Percentiles rank a stretch among this genome's conserved stretches.
Conservation (phyloP, 306 rosid genomes). For the Abrus precatorius region DNA sequence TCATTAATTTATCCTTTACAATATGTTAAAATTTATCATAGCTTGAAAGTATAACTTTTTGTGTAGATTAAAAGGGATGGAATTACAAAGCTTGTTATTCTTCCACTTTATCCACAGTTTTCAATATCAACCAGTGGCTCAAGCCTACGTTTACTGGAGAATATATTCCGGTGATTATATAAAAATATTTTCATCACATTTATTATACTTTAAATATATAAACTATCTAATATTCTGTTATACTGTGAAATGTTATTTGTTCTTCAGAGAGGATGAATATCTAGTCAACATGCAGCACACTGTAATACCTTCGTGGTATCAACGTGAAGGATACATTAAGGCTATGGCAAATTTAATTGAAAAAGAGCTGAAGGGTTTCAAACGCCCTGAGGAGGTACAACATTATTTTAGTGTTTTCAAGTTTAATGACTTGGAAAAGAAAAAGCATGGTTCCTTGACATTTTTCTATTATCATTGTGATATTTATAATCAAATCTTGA, state of each 20-base stretch:
- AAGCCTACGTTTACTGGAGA: conserved; percentile 87
- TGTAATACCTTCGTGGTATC: conserved; percentile 94
- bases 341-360: conserved; percentile 92
- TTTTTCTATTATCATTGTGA: conserved; percentile 24
- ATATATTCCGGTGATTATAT: conserved; percentile 71
- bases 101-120: conserved; percentile 94
- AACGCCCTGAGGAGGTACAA: conserved; percentile 66
- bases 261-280: conserved; percentile 82
- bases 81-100: conserved; percentile 84
- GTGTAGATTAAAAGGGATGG: conserved; percentile 80
- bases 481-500: conserved; percentile 7
- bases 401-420: background rate
- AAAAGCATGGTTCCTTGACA: background rate
- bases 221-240: conserved; percentile 27
- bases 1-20: conserved; percentile 27
- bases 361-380: conserved; percentile 69
- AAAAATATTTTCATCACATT: conserved; percentile 3
- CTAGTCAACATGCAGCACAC: conserved; percentile 94
- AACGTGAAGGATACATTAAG: conserved; percentile 88
- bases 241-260: conserved; percentile 40
- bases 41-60: too few species aligned
- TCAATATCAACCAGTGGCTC: conserved; percentile 95
- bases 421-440: conserved; percentile 11
- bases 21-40: background rate
- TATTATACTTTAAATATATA: conserved; percentile 5